These are phyloP conservation scores for Colletotrichum sp. DNA, from an alignment of 2,329 filamentous ascomycete species.

Conservation along the genomic window DNA sequence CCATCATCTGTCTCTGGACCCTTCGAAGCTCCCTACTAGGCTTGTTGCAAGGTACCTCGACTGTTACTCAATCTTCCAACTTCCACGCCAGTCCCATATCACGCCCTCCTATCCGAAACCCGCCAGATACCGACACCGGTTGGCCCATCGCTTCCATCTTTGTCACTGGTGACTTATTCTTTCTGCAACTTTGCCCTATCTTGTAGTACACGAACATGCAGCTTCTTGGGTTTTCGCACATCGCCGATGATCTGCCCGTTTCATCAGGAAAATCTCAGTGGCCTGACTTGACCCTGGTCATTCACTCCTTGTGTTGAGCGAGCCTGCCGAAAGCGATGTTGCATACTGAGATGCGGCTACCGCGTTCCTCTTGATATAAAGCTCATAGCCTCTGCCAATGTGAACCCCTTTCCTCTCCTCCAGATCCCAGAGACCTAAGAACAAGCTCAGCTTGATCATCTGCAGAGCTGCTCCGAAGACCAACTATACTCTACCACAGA, in stretches of 20 bases:
- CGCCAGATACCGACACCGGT: neutral
- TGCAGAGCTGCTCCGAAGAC: neutral
- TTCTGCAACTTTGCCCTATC: neutral
- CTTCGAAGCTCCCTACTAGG: neutral
- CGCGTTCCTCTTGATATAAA: neutral
- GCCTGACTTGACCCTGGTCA: conserved; percentile 3
- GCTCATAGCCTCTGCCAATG: neutral
- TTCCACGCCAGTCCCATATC: neutral
- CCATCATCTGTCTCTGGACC: neutral
- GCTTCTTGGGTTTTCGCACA: neutral
- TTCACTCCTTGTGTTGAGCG: neutral
- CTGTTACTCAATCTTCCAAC: neutral
- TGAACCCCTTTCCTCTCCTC: neutral
- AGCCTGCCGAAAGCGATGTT: neutral
- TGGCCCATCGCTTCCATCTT: neutral
- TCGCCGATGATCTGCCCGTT: conserved; percentile 3
- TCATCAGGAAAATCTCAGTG: neutral
- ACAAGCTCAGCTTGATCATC: neutral
- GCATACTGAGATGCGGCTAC: neutral
- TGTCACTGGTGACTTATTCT: neutral
- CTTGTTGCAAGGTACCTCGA: too few species aligned
- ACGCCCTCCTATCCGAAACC: neutral
- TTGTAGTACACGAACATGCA: neutral
- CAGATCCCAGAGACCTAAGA: neutral
- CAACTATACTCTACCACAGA: neutral